Evolutionary conservation across 1,139 yeast genomes (phyloP).

Genomic region (Protomyces pachydermus): DNA sequence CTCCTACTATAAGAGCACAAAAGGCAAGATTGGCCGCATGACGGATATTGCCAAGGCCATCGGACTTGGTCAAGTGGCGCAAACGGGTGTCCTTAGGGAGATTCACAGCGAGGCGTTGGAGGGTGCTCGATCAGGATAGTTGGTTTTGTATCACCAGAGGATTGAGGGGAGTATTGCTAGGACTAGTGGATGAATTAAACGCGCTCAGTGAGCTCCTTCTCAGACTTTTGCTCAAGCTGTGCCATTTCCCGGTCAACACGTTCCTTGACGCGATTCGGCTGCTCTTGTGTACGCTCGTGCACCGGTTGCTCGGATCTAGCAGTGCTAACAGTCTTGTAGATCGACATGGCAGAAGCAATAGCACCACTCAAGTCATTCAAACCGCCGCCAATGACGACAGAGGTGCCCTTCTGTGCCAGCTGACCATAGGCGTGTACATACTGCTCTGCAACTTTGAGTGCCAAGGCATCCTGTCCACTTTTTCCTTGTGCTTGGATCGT

Average conservation of each 20-base stretch:
- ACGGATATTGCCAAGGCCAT: conserved; percentile 21
- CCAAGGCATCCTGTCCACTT: conserved; percentile 63
- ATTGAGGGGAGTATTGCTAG: too few species aligned
- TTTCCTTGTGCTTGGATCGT: conserved; percentile 66
- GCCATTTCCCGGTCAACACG: conserved; percentile 6
- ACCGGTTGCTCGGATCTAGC: too few species aligned
- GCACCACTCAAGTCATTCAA: conserved; percentile 68
- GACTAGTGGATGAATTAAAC: neutral
- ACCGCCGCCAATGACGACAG: conserved; percentile 60
- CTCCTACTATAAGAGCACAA: conserved; percentile 16
- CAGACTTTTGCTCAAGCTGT: neutral
- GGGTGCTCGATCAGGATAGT: conserved; percentile 13
- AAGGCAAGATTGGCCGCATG: conserved; percentile 18
- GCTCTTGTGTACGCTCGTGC: neutral
- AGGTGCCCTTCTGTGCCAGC: conserved; percentile 74
- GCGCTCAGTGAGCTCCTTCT: neutral
- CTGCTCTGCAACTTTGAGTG: conserved; percentile 75
- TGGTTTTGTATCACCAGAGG: too few species aligned
- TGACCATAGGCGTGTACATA: conserved; percentile 78
- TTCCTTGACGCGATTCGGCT: neutral
- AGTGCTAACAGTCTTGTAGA: conserved; percentile 47
- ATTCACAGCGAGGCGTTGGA: conserved; percentile 16
- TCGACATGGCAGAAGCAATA: conserved; percentile 73
- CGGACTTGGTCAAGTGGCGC: conserved; percentile 18
- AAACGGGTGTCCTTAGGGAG: conserved; percentile 21